These are phyloP conservation scores for Brassica juncea DNA, from an alignment of 345 rosid species.

Conservation along the genomic window DNA sequence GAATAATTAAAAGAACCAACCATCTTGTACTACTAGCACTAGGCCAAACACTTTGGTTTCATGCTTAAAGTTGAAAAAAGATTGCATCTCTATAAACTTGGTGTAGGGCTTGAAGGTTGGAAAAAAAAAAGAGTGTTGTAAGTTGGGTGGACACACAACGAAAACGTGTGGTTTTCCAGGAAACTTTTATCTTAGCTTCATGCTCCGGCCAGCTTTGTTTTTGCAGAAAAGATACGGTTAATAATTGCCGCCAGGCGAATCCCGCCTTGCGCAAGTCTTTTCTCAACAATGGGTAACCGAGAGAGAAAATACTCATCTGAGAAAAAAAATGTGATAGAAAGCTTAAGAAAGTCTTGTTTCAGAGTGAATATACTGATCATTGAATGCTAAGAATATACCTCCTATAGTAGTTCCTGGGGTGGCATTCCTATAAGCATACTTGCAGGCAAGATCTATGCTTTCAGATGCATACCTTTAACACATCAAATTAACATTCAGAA, in stretches of 20 bases:
- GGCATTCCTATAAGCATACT: conserved; percentile 79
- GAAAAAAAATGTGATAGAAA: background rate
- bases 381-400: conserved; percentile 47
- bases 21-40: background rate
- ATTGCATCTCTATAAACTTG: background rate
- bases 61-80: background rate
- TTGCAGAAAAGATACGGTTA: conserved; percentile 65
- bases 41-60: background rate
- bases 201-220: conserved; percentile 41
- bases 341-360: background rate
- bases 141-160: background rate
- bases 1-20: background rate
- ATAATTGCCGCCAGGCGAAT: conserved; percentile 76
- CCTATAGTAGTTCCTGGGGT: conserved; percentile 81
- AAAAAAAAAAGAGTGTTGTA: background rate
- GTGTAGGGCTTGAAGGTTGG: background rate
- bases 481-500: background rate
- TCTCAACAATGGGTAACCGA: conserved; percentile 75
- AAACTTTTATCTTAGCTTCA: conserved; percentile 33
- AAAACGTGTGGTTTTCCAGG: background rate
- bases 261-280: conserved; percentile 86
- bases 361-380: background rate
- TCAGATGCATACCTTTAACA: conserved; percentile 81
- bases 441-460: conserved; percentile 84
- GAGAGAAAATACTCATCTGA: conserved; percentile 82